Conservation (phyloP, 495 filamentous ascomycete genomes). For the Penicilliopsis zonata region DNA sequence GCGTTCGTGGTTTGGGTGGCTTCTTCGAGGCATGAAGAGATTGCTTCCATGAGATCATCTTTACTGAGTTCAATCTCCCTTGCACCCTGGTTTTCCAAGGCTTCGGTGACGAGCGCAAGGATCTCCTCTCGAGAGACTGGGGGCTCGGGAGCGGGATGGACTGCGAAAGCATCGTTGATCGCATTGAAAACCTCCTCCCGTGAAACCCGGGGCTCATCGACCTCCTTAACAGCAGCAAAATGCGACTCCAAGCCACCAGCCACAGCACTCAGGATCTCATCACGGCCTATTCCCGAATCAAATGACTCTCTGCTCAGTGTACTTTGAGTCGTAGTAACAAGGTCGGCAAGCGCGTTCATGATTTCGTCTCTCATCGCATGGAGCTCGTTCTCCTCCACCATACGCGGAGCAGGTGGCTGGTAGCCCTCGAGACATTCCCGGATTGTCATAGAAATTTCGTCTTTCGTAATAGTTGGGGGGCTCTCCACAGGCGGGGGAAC, state of each 20-base stretch:
- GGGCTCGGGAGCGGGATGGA: conserved; percentile 20
- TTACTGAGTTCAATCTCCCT: conserved; percentile 49
- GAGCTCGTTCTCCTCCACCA: conserved; percentile 18
- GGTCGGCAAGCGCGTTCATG: conserved; percentile 24
- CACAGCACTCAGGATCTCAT: conserved; percentile 33
- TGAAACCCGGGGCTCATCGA: conserved; percentile 26
- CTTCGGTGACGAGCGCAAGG: conserved; percentile 45
- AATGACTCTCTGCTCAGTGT: conserved; percentile 34
- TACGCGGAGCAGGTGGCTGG: conserved; percentile 7
- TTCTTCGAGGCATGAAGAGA: conserved; percentile 45
- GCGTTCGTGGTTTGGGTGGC: conserved; percentile 34
- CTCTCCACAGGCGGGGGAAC: conserved; percentile 55
- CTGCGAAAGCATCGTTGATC: conserved; percentile 41
- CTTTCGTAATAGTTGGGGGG: conserved; percentile 54
- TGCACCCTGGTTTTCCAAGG: conserved; percentile 36
- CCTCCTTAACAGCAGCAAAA: conserved; percentile 23
- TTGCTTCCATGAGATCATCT: conserved; percentile 55
- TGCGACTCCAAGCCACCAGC: conserved; percentile 31
- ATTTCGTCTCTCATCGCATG: conserved; percentile 27
- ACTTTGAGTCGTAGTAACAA: conserved; percentile 30
- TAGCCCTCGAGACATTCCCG: conserved; percentile 63
- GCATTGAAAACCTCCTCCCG: conserved; percentile 40
- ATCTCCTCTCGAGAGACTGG: conserved; percentile 40
- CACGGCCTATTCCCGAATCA: conserved; percentile 31
- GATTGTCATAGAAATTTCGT: conserved; percentile 66